Base-by-base conservation (phyloP, 352 stramenopile species). In the Phytophthora sansomeana region DNA sequence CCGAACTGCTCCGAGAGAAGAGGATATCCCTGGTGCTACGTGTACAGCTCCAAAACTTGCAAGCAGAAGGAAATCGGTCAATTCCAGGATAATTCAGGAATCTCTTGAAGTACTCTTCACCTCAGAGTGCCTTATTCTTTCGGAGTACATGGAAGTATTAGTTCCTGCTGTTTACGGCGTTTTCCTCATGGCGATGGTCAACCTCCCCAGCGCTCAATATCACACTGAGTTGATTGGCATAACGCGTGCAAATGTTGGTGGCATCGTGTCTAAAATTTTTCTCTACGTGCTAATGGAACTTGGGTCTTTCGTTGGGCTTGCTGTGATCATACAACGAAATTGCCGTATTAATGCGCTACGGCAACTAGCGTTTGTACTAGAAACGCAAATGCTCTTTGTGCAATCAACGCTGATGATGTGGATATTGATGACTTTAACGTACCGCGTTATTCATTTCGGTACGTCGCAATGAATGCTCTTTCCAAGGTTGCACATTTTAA, bases 141-240 rank as follows among this genome's bases (percentile, higher is more conserved):
- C 77, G 16, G 77, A 82, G 67, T 85, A 85, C 43, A 58, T 74
- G 33, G 71, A 85, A 51, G 56, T 67, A 7, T 51, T 82, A 26
- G 66, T 85, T 30, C 67, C 74, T 0, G 9, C 62, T 0, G 46
- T 78, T 6, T 85, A 82, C 30, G 65, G 39, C 4, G 46, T 51
- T 8, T 82, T 63, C 33, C 26, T 70, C 1, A 0, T 58, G 13
- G 33, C 38, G 1, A 46, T 81, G 58, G 26, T 69, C 6, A 29
- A 55, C 7, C 57, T 81, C n/a, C 63, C 65, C 2, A 80, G 69
- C 10, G 56, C 54, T 2, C 5, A 66, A 19, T 85, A 78, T 30
- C 76, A 85, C 52, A 58, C 63, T 10, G 70, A 82, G 41, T 39
- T 81, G 6, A 13, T 16, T 2, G 42, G 38, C 3, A 52, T 81